Evolutionary conservation across 75 land plant genomes (phyloP).

Genomic region (Pinus albicaulis): DNA sequence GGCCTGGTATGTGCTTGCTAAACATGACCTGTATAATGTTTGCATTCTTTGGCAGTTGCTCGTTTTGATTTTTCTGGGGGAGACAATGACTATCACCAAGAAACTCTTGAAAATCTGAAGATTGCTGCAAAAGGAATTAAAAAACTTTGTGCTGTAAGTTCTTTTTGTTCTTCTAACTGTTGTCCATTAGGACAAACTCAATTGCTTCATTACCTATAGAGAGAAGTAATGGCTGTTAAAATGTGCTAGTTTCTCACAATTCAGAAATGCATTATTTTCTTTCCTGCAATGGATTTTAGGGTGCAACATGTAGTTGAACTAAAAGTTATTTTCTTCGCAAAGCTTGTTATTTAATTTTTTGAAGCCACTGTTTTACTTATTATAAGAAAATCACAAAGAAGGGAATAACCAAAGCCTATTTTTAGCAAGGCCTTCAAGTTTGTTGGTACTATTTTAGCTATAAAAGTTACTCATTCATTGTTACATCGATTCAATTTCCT

Average conservation of each 20-base stretch:
- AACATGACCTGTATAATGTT: background rate
- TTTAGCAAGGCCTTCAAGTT: background rate
- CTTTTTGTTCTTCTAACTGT: background rate
- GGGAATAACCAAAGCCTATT: background rate
- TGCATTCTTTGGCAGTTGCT: slow-evolving; percentile 51
- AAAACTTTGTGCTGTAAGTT: slow-evolving; percentile 82
- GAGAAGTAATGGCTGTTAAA: background rate
- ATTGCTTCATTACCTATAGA: background rate
- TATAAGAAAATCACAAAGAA: background rate
- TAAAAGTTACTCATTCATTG: background rate
- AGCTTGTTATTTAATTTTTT: background rate
- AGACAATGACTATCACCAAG: slow-evolving; percentile 72
- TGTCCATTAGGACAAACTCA: background rate
- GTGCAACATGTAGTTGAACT: background rate
- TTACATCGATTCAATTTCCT: background rate
- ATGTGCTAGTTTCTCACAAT: background rate
- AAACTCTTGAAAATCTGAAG: slow-evolving; percentile 86
- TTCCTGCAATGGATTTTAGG: background rate
- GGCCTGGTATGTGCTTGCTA: background rate
- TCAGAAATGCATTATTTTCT: background rate
- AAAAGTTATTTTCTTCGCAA: too few relatives aligned
- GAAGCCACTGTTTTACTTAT: background rate
- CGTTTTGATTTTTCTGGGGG: slow-evolving; percentile 94
- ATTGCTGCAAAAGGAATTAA: slow-evolving; percentile 60
- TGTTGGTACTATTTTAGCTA: background rate